phyloP scores from a whole-genome alignment of 2,329 filamentous ascomycete species.

The Leptosphaerulina australis region DNA sequence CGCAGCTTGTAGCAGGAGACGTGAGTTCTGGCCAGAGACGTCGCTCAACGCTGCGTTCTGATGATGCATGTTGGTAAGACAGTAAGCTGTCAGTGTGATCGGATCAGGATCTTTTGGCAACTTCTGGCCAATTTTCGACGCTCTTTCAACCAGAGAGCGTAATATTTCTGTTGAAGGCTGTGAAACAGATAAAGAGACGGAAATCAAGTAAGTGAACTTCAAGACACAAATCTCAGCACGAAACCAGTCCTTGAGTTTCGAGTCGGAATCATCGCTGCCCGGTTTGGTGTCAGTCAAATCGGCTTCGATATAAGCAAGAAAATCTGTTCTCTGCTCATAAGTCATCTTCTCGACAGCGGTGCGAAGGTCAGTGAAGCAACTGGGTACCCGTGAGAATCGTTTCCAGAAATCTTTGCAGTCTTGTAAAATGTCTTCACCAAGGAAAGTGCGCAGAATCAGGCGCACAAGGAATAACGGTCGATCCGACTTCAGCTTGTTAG shows the following conservation, averaged over 20 bases:
- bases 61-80: constrained; percentile 33
- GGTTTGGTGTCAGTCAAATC: constrained; percentile 1
- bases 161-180: constrained; percentile 7
- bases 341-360: constrained; percentile 28
- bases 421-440: constrained; percentile 16
- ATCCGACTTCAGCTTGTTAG: constrained; percentile 18
- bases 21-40: constrained; percentile 17
- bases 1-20: constrained; percentile 37
- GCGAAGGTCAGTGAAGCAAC: constrained; percentile 40
- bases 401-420: constrained; percentile 35
- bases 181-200: constrained; percentile 22
- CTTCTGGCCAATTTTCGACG: constrained; percentile 25
- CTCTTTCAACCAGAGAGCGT: constrained; percentile 27
- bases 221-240: constrained; percentile 30
- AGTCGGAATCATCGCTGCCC: background rate
- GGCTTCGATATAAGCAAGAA: constrained; percentile 26
- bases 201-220: constrained; percentile 37
- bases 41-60: constrained; percentile 3
- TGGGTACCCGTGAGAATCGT: constrained; percentile 24
- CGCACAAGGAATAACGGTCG: constrained; percentile 25
- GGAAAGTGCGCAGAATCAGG: constrained; percentile 20
- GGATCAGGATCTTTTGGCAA: constrained; percentile 22
- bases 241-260: constrained; percentile 19
- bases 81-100: constrained; percentile 31
- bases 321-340: constrained; percentile 18